A percentile compares a stretch with the other conserved stretches of the same genome.
These are phyloP conservation scores for Colletotrichum orchidophilum DNA, from an alignment of 2,329 filamentous ascomycete genomes.

Conservation along the genomic window DNA sequence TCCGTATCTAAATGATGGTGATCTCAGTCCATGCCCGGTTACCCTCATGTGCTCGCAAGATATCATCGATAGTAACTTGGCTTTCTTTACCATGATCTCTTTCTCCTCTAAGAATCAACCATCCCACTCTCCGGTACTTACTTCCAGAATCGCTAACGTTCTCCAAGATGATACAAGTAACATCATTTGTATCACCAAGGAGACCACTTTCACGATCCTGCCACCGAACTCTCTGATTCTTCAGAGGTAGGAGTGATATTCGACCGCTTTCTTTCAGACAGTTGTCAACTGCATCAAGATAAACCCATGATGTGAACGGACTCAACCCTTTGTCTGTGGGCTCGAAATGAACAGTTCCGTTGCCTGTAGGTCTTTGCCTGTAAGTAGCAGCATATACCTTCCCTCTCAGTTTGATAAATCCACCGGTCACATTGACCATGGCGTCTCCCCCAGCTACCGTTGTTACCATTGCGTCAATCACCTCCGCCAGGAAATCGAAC, in stretches of 20 bases:
- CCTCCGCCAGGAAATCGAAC: not conserved
- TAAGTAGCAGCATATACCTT: not conserved
- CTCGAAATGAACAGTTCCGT: not conserved
- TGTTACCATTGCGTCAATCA: not conserved
- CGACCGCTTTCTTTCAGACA: not conserved
- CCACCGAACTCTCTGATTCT: not conserved
- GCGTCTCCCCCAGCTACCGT: not conserved
- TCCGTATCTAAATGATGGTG: not conserved
- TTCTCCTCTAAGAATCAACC: fast-evolving
- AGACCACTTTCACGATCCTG: not conserved
- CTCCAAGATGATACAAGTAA: not conserved
- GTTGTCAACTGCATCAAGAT: not conserved
- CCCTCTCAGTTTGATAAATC: not conserved
- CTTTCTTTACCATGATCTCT: not conserved
- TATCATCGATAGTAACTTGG: not conserved
- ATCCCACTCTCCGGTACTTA: not conserved
- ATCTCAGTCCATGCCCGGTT: not conserved
- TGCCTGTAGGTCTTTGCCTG: not conserved
- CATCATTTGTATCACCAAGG: not conserved
- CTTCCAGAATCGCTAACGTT: not conserved
- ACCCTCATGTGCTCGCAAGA: not conserved
- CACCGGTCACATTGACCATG: not conserved
- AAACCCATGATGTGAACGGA: not conserved
- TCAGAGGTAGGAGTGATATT: not conserved
- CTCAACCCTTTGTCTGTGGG: not conserved